These are phyloP conservation scores for Parmelia sp. DNA, from an alignment of 495 filamentous ascomycete genomes.

Conservation along the genomic window DNA sequence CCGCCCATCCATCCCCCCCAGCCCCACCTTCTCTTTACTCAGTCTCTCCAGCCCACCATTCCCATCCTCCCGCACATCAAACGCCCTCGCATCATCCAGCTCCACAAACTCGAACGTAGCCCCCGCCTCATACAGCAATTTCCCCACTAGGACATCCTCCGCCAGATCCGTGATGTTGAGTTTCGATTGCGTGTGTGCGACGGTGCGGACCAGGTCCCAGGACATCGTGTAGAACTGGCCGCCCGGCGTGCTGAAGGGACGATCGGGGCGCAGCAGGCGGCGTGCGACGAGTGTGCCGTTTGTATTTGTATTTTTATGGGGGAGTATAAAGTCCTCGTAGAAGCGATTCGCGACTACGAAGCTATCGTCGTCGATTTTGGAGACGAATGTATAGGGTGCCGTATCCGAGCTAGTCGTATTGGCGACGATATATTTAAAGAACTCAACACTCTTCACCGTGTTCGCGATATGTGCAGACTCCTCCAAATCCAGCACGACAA, in stretches of 20 bases:
- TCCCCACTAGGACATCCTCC: slow-evolving; percentile 11
- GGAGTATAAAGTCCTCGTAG: slow-evolving; percentile 9
- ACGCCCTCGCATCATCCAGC: slow-evolving; percentile 5
- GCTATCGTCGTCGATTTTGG: slow-evolving; percentile 18
- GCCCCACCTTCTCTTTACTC: not conserved
- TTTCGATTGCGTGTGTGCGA: slow-evolving; percentile 2
- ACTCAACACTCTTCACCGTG: slow-evolving; percentile 10
- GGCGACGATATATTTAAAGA: slow-evolving; percentile 1
- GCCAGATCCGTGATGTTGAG: not conserved
- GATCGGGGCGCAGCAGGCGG: not conserved
- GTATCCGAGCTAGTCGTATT: not conserved
- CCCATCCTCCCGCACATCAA: slow-evolving; percentile 8
- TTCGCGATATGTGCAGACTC: slow-evolving; percentile 12
- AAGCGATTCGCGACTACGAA: slow-evolving; percentile 9
- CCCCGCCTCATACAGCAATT: slow-evolving; percentile 6
- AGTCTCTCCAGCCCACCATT: not conserved
- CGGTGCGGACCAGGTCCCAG: slow-evolving; percentile 11
- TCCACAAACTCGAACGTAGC: slow-evolving; percentile 7
- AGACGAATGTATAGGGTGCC: slow-evolving; percentile 6
- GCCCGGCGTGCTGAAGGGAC: slow-evolving; percentile 8
- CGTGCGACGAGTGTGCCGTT: slow-evolving; percentile 14
- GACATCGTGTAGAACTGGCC: slow-evolving; percentile 20
- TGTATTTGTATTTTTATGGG: not conserved
- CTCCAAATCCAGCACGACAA: slow-evolving; percentile 8
- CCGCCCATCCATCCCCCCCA: slow-evolving; percentile 4